These are phyloP conservation scores for Fusarium anguioides DNA, from an alignment of 2,329 filamentous ascomycete genomes.

Conservation along the genomic window DNA sequence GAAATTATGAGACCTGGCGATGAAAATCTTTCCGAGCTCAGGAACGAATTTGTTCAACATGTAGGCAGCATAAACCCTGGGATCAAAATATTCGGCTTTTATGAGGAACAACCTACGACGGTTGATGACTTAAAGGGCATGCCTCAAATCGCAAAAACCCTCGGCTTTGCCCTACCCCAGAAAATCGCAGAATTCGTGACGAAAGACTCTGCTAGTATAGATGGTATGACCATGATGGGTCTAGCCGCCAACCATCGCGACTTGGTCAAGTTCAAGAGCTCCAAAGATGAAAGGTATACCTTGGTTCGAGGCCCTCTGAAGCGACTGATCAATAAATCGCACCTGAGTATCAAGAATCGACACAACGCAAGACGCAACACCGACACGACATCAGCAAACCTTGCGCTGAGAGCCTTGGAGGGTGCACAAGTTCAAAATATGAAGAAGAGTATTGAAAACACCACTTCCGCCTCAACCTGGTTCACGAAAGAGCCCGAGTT, in stretches of 20 bases:
- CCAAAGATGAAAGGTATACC: constrained; percentile 53
- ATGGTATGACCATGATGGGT: constrained; percentile 50
- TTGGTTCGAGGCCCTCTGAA: constrained; percentile 53
- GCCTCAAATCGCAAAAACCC: constrained; percentile 40
- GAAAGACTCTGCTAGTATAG: constrained; percentile 54
- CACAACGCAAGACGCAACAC: constrained; percentile 52
- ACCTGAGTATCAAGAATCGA: constrained; percentile 51
- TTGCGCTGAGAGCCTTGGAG: constrained; percentile 49
- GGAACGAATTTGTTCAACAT: constrained; percentile 54
- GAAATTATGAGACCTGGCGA: constrained; percentile 56
- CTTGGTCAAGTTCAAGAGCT: constrained; percentile 56
- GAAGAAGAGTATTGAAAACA: constrained; percentile 45
- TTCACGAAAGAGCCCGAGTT: constrained; percentile 53
- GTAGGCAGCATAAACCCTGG: constrained; percentile 50
- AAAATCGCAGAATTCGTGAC: constrained; percentile 54
- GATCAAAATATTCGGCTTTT: constrained; percentile 55
- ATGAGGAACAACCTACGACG: constrained; percentile 54
- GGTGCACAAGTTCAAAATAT: constrained; percentile 51
- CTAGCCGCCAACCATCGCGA: constrained; percentile 54
- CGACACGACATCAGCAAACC: constrained; percentile 49
- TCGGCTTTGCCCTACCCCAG: constrained; percentile 45
- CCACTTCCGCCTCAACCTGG: constrained; percentile 53
- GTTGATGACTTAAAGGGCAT: constrained; percentile 52
- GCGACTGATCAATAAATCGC: constrained; percentile 51
- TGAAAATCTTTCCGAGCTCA: constrained; percentile 52